Evolutionary conservation across 2,329 filamentous ascomycete species (phyloP), one percentile per base, ranked within the genome.

Genomic region (Penicillium nordicum): DNA sequence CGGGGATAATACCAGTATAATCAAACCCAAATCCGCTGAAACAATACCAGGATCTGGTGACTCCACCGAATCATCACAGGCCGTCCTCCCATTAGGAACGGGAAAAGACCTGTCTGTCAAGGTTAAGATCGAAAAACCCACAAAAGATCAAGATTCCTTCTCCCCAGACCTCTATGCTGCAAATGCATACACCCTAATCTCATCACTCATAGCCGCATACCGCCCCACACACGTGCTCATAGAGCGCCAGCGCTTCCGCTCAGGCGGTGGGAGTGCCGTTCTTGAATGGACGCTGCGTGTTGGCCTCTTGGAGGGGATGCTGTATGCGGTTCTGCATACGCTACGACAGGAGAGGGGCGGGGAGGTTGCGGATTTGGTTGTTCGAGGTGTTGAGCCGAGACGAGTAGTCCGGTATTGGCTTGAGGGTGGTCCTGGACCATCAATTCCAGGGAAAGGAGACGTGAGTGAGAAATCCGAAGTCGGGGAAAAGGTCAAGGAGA

Each of bases 251-350:
- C 79, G 84, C 11, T 86, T 79, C 54, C 85, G 90, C 3, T 86
- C 84, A 2, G 81, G 80, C n/a, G 83, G 88, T 9, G 80, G 76
- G 0, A 75, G 83, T 0, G 82, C 85, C 0, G 85, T 95, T 1
- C 83, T 86, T 57, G 89, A 95, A 73, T 95, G 90, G 90, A 93
- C 90, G 3, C 70, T 94, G 40, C 80, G 89, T 1, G 90, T 95
- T 9, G 93, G 93, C 63, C 87, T 88, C 66, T 81, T 95, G 23
- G 90, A 95, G 71, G 84, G 85, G 4, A 94, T 94, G 85, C 74
- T 95, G 0, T 88, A 92, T 77, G 87, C 88, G 9, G 80, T 86
- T 12, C 72, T 93, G 37, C 78, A 81, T 49, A 82, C 86, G 0
- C 67, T 90, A 46, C 73, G 74, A 44, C 70, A 74, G 18, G 71